These are phyloP conservation scores for Ophiostoma quercus DNA, from an alignment of 2,329 filamentous ascomycete genomes.

Conservation along the genomic window DNA sequence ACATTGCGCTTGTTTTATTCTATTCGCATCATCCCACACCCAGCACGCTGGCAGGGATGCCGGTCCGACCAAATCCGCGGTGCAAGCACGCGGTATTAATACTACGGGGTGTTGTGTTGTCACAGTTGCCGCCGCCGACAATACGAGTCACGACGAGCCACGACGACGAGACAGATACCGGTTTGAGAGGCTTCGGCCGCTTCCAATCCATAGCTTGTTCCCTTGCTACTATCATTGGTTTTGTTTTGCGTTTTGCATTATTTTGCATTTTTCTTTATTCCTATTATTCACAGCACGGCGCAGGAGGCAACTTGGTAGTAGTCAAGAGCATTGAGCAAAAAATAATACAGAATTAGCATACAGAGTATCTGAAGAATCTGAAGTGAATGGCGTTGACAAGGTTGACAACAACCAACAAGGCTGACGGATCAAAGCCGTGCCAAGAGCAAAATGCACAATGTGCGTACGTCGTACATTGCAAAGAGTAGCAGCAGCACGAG, in stretches of 20 bases:
- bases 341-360: conserved; percentile 2
- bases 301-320: conserved; percentile 12
- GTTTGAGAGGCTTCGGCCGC: neutral
- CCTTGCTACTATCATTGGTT: conserved; percentile 2
- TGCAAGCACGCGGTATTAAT: conserved; percentile 23
- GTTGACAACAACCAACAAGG: neutral
- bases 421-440: neutral
- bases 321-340: conserved; percentile 12
- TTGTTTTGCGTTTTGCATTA: neutral
- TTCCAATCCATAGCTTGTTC: conserved; percentile 1
- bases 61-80: conserved; percentile 20
- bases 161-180: conserved; percentile 13
- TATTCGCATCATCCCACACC: conserved; percentile 15
- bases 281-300: conserved; percentile 7
- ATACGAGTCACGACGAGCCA: conserved; percentile 11
- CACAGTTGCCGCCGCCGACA: conserved; percentile 15
- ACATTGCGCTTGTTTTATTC: conserved; percentile 8
- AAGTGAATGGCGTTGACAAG: too few relatives aligned
- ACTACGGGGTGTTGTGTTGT: conserved; percentile 14
- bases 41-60: conserved; percentile 14
- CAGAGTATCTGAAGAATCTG: too few relatives aligned
- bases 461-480: neutral
- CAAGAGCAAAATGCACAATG: neutral
- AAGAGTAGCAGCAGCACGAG: neutral
- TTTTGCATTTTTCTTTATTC: neutral